Evolutionary conservation across 768 basidiomycete genomes (phyloP).

Genomic region (Leccinum variicolor): DNA sequence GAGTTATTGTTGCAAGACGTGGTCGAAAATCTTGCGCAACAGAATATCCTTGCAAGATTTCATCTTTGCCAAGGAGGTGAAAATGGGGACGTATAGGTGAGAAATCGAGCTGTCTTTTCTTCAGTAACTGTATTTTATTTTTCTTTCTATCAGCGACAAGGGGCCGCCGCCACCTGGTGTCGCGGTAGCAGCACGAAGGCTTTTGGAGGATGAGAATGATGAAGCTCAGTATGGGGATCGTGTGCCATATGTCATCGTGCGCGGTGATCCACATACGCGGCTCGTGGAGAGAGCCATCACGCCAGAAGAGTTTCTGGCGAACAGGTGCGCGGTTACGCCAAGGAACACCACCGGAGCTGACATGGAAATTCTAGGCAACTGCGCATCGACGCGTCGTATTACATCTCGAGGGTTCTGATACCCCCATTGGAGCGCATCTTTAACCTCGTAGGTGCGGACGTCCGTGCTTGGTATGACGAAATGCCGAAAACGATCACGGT

Average conservation of each 20-base stretch:
- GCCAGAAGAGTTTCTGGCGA: conserved; percentile 66
- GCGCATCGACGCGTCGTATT: conserved; percentile 84
- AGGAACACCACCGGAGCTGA: neutral
- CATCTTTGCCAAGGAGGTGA: conserved; percentile 92
- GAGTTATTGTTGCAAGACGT: conserved; percentile 79
- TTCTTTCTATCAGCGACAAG: conserved; percentile 55
- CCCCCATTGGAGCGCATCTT: conserved; percentile 90
- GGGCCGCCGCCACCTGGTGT: conserved; percentile 90
- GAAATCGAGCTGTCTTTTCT: neutral
- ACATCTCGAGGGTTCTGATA: conserved; percentile 83
- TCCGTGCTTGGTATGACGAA: conserved; percentile 80
- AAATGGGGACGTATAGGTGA: conserved; percentile 89
- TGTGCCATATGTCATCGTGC: conserved; percentile 83
- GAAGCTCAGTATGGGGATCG: conserved; percentile 94
- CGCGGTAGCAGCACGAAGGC: conserved; percentile 74
- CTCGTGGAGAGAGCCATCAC: conserved; percentile 73
- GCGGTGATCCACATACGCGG: conserved; percentile 57
- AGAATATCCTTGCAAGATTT: conserved; percentile 88
- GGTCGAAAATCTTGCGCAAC: conserved; percentile 80
- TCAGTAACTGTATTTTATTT: neutral
- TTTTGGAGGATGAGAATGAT: conserved; percentile 70
- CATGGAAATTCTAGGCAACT: conserved; percentile 44
- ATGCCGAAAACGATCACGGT: conserved; percentile 65
- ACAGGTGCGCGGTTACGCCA: conserved; percentile 42
- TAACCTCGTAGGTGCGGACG: conserved; percentile 86